These are phyloP conservation scores for Xylogone sp. DNA, from an alignment of 2,329 filamentous ascomycete genomes.

Conservation along the genomic window DNA sequence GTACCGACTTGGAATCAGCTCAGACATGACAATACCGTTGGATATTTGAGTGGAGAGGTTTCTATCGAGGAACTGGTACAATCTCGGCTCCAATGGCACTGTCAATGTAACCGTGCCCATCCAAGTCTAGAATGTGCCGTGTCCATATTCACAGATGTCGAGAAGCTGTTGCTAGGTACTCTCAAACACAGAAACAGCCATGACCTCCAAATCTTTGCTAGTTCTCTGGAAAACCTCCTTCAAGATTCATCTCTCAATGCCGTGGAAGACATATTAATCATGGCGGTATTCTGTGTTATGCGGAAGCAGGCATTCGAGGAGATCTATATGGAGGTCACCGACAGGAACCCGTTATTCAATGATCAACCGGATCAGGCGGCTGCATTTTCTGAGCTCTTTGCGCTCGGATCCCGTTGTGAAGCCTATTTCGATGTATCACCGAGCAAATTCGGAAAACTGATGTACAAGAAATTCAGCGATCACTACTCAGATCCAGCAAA, in stretches of 20 bases:
- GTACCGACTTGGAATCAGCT: slow-evolving; percentile 34
- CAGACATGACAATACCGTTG: slow-evolving; percentile 32
- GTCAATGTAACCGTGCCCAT: slow-evolving; percentile 29
- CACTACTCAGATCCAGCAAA: slow-evolving; percentile 40
- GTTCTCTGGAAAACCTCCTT: slow-evolving; percentile 5
- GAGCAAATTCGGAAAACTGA: slow-evolving; percentile 39
- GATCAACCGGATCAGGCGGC: slow-evolving; percentile 59
- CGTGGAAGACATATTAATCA: slow-evolving; percentile 49
- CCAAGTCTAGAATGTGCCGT: slow-evolving; percentile 30
- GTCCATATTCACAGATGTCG: slow-evolving; percentile 34
- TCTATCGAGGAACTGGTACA: slow-evolving; percentile 29
- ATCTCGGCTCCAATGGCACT: slow-evolving; percentile 37
- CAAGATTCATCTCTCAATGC: slow-evolving; percentile 31
- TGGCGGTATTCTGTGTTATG: slow-evolving; percentile 54
- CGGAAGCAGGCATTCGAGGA: slow-evolving; percentile 56
- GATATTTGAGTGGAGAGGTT: slow-evolving; percentile 34
- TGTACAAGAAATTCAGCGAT: slow-evolving; percentile 27
- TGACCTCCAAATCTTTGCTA: slow-evolving; percentile 5
- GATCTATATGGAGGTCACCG: slow-evolving; percentile 58
- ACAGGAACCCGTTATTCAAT: slow-evolving; percentile 58
- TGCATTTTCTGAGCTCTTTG: slow-evolving; percentile 60
- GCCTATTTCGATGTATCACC: slow-evolving; percentile 56
- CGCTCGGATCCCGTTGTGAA: slow-evolving; percentile 59
- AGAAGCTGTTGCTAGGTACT: slow-evolving; percentile 12
- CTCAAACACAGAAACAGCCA: slow-evolving; percentile 8